Percentiles rank a stretch among this genome's conserved stretches.
These are phyloP conservation scores for Setaria italica DNA, from an alignment of 202 grass and related monocot genomes.

Conservation along the genomic window DNA sequence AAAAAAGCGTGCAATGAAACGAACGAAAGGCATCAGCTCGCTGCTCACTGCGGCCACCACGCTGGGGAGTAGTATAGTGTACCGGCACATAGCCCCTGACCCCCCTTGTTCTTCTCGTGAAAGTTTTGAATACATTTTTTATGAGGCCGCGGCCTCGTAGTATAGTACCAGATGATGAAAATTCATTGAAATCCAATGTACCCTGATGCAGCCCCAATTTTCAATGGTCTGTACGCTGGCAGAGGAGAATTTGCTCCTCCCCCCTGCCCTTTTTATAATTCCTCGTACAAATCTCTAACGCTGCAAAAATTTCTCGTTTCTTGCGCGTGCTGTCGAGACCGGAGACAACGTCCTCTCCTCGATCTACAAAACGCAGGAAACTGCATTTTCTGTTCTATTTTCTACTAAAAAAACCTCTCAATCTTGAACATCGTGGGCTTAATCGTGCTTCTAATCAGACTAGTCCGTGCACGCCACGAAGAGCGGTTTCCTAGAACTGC, in stretches of 20 bases:
- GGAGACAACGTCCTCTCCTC: conserved; percentile 6
- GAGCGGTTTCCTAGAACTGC: background rate
- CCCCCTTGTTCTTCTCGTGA: conserved; percentile 9
- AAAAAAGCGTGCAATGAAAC: no score
- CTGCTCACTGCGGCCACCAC: background rate
- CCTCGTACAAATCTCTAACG: background rate
- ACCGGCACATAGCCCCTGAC: background rate
- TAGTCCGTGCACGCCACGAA: conserved; percentile 6
- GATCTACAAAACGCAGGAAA: background rate
- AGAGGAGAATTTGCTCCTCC: conserved; percentile 16
- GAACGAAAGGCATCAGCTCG: background rate
- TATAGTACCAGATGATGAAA: background rate
- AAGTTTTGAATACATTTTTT: conserved; percentile 5
- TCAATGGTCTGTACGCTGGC: background rate
- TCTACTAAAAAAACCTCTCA: background rate
- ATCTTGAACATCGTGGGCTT: background rate
- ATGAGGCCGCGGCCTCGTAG: background rate
- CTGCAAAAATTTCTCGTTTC: background rate
- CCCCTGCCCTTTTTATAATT: background rate
- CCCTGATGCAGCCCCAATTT: background rate
- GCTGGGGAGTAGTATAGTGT: background rate
- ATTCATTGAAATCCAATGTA: background rate
- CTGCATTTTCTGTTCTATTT: background rate
- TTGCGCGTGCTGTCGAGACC: background rate
- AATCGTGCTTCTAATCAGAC: background rate